Percentiles rank a stretch among this genome's conserved stretches.
Conservation (phyloP, 768 basidiomycete species). For the Boletus rufocinnamomeus region DNA sequence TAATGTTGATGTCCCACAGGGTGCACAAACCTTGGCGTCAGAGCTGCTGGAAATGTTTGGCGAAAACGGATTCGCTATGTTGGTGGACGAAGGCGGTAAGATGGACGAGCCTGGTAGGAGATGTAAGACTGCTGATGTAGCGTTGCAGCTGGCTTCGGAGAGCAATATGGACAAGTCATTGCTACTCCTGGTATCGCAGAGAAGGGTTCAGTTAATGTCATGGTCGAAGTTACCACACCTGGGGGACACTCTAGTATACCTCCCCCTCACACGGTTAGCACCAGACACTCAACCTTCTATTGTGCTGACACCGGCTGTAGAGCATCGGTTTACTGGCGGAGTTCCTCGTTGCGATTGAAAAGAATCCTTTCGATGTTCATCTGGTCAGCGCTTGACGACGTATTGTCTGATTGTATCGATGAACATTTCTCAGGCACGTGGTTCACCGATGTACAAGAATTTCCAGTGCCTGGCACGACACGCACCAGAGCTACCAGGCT, state of each 20-base stretch:
- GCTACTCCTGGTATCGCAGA: slow-evolving; percentile 69
- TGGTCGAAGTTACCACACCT: slow-evolving; percentile 62
- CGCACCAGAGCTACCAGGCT: slow-evolving; percentile 52
- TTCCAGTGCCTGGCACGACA: slow-evolving; percentile 70
- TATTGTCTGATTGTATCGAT: not conserved
- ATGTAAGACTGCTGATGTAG: not conserved
- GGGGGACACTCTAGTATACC: slow-evolving; percentile 91
- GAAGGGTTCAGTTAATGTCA: slow-evolving; percentile 69
- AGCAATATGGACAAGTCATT: slow-evolving; percentile 54
- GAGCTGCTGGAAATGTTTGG: slow-evolving; percentile 66
- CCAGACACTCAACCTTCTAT: not conserved
- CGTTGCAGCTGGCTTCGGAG: slow-evolving; percentile 48
- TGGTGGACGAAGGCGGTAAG: slow-evolving; percentile 88
- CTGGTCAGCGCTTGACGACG: slow-evolving; percentile 43
- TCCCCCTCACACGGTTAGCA: slow-evolving; percentile 69
- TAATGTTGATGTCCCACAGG: slow-evolving; percentile 38
- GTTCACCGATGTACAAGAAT: slow-evolving; percentile 57
- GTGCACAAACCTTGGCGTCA: slow-evolving; percentile 50
- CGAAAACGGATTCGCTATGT: slow-evolving; percentile 65
- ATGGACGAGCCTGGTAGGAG: slow-evolving; percentile 2
- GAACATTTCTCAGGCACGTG: slow-evolving; percentile 42
- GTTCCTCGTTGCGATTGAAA: slow-evolving; percentile 68
- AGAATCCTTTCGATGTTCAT: slow-evolving; percentile 54
- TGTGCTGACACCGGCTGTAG: slow-evolving; percentile 39
- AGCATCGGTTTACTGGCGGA: slow-evolving; percentile 81